Evolutionary conservation across 257 asterid species (phyloP), one percentile per base, ranked within the genome.

Genomic region (Solanum phureja): DNA sequence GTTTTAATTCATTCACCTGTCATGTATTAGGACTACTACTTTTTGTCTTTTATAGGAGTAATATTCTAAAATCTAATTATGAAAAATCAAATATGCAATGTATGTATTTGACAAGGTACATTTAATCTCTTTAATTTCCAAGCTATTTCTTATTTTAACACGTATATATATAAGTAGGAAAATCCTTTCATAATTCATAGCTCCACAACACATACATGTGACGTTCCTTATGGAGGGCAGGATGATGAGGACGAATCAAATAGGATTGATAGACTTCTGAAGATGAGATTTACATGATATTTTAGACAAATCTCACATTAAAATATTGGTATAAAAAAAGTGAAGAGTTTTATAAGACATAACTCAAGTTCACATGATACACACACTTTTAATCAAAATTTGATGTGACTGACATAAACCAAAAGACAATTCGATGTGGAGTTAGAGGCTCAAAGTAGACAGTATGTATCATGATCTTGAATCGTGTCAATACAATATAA

Each of bases 161-260:
- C 83, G 31, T 8, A 21, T 9, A 8, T 11, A 74, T 11, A n/a
- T 23, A 62, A 9, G 19, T 34, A 74, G 52, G 83, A 21, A 37
- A 19, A 34, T 73, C 34, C 46, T 34, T 34, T 8, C 29, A 34
- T 34, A 44, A 73, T 19, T 8, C 46, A 52, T 5, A 83, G 19
- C 13, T 49, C 19, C 72, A 31, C 49, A 42, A 37, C 58, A 42
- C 40, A 44, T 49, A 52, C 23, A 52, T 52, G n/a, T 16, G 62
- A 52, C n/a, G n/a, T 18, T 52, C 1, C 3, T 16, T 2, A 2
- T 6, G 23, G 23, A 49, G 21, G 60, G 3, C 60, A 52, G 9
- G 1, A 0, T 0, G 58, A 52, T 5, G 3, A 18, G 4, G n/a
- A 52, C n/a, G 4, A 0, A 16, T 52, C 8, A 52, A 52, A 6